phyloP scores from a whole-genome alignment of 176 grass and related monocot genomes.

The Avena insularis region DNA sequence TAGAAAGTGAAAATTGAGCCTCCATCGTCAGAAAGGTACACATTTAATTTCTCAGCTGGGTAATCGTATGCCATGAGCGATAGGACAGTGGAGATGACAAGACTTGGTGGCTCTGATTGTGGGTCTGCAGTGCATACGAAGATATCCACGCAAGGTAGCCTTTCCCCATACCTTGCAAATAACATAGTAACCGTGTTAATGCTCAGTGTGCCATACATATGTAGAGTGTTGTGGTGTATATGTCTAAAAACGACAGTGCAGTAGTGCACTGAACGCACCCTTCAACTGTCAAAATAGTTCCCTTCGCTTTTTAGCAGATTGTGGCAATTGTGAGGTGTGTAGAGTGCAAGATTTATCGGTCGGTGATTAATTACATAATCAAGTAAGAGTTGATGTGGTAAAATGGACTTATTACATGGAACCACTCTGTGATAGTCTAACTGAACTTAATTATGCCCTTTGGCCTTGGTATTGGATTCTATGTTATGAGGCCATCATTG shows the following conservation, averaged over 20 bases:
- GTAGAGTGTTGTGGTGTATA: neutral
- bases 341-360: neutral
- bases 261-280: neutral
- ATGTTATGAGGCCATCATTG: neutral
- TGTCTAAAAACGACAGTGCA: neutral
- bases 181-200: neutral
- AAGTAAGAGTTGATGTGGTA: too few relatives aligned
- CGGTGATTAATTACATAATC: neutral
- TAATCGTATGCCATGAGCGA: constrained; percentile 80
- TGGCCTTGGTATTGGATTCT: neutral
- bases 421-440: neutral
- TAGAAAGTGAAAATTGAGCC: constrained; percentile 84
- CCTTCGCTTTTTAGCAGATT: neutral
- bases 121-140: constrained; percentile 81
- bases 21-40: constrained; percentile 82
- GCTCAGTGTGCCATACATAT: neutral
- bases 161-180: constrained; percentile 49
- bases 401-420: neutral
- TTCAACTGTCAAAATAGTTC: neutral
- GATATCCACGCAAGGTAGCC: constrained; percentile 65
- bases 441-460: neutral
- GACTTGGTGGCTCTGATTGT: constrained; percentile 58
- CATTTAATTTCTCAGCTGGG: constrained; percentile 53
- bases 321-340: neutral
- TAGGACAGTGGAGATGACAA: constrained; percentile 64